These are phyloP conservation scores for Xylariaceae sp. DNA, from an alignment of 2,329 filamentous ascomycete species.

Conservation along the genomic window DNA sequence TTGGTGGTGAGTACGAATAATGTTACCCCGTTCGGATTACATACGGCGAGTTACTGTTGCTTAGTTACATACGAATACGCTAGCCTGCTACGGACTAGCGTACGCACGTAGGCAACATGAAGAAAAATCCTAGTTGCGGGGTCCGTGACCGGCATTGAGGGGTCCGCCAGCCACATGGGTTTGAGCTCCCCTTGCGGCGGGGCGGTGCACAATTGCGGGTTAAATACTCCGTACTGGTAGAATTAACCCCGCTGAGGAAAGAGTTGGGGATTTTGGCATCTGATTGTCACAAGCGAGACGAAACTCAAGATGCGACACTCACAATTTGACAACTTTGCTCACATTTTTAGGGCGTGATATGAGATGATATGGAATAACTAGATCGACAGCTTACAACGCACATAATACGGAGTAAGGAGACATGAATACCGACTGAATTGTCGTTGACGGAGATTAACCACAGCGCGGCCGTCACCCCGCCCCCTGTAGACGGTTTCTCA, in stretches of 20 bases:
- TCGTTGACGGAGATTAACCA: neutral
- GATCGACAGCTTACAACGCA: too few relatives aligned
- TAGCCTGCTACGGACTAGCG: neutral
- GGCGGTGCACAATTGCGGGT: neutral
- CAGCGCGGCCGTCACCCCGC: neutral
- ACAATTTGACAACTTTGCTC: too few relatives aligned
- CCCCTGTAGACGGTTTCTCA: neutral
- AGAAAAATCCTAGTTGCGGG: neutral
- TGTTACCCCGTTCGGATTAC: too few relatives aligned
- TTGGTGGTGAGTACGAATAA: too few relatives aligned
- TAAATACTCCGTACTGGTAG: neutral
- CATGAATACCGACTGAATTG: neutral
- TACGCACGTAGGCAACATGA: neutral
- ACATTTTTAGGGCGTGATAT: too few relatives aligned
- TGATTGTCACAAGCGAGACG: too few relatives aligned
- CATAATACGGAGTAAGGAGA: neutral
- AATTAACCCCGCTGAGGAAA: too few relatives aligned
- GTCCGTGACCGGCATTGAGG: neutral
- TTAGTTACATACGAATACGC: neutral
- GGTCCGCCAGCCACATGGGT: neutral
- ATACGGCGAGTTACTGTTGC: neutral
- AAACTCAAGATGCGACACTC: too few relatives aligned
- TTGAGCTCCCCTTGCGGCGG: neutral
- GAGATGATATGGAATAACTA: too few relatives aligned
- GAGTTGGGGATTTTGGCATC: too few relatives aligned